A percentile compares a stretch with the other conserved stretches of the same genome.
These are phyloP conservation scores for Phytophthora ohioensis DNA, from an alignment of 352 stramenopile species.

Conservation along the genomic window DNA sequence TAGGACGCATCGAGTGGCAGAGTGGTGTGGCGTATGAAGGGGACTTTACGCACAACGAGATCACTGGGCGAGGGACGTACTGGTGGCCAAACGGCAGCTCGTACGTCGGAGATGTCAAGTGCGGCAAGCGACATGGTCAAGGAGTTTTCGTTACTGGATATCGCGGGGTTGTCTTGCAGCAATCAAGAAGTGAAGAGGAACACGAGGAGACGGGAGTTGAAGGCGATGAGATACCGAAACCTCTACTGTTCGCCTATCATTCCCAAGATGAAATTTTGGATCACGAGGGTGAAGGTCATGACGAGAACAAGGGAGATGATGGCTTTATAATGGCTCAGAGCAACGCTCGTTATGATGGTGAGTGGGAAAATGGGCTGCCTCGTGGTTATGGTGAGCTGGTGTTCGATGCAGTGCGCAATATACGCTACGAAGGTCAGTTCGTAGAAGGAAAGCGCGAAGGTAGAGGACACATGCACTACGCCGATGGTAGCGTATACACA, in stretches of 20 bases:
- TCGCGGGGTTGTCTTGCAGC: conserved; percentile 26
- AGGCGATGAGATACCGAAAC: conserved; percentile 6
- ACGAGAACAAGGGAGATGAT: neutral
- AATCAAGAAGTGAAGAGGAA: neutral
- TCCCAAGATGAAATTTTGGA: conserved; percentile 1
- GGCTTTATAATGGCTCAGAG: conserved; percentile 44
- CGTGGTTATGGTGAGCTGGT: conserved; percentile 76
- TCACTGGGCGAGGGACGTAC: conserved; percentile 69
- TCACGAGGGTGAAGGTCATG: conserved; percentile 9
- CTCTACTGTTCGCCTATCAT: conserved; percentile 46
- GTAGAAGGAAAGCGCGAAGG: conserved; percentile 60
- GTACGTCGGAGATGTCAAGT: conserved; percentile 79
- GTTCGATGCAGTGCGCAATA: conserved; percentile 69
- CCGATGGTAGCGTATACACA: conserved; percentile 67
- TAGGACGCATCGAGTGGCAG: conserved; percentile 70
- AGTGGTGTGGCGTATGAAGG: conserved; percentile 74
- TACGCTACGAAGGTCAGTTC: conserved; percentile 72
- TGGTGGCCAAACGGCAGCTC: conserved; percentile 84
- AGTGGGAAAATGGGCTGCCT: conserved; percentile 76
- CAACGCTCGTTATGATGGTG: conserved; percentile 79
- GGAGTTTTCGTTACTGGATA: conserved; percentile 66
- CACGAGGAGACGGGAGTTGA: neutral
- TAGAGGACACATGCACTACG: conserved; percentile 72
- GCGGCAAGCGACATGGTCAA: conserved; percentile 78
- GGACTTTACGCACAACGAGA: conserved; percentile 76